Evolutionary conservation across 129 eudicot genomes (phyloP), one percentile per base, ranked within the genome.

Genomic region (Calendula officinalis): DNA sequence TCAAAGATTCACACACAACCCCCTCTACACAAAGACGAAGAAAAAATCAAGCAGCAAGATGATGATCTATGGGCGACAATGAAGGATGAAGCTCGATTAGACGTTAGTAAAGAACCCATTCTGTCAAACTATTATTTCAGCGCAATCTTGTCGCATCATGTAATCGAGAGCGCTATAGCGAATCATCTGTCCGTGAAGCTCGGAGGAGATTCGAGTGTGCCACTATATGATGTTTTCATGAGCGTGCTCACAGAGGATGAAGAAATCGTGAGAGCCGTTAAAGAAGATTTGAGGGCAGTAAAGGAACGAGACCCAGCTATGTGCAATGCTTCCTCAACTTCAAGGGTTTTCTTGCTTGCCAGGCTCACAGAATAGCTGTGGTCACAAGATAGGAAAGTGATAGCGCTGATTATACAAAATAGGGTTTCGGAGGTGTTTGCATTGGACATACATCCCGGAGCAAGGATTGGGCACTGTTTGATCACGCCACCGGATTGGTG

Each of bases 251-350:
- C 42, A 30, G 40, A 66, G 9, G 62, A 74, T 39, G 69, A 39
- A 45, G 73, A 38, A 38, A 50, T 65, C 34, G 34, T 56, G 10
- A 42, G 39, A 10, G 60, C 68, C 1, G 67, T 74, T 39, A 57
- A 49, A 48, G 22, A 66, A 9, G 78, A 74, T 49, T 42, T 74
- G 40, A 66, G 4, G 7, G 78, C 67, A 6, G 97, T 91, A 0
- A 87, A 82, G 49, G 95, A 87, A 51, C 82, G 97, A 43, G 97
- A 91, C 81, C 95, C 97, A 6, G 82, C 60, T 91, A 82, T 38
- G 94, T 87, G 0, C 97, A 91, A 70, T 91, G 97, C 71, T 91
- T 91, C 64, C 56, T 91, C 61, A 87, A 87, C 49, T 91, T 91
- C 11, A 91, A 91, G 58, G 97, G 97, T 0, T 86, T 83, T 51